Conservation (phyloP, 305 asterid genomes). For the Fraxinus latifolia region DNA sequence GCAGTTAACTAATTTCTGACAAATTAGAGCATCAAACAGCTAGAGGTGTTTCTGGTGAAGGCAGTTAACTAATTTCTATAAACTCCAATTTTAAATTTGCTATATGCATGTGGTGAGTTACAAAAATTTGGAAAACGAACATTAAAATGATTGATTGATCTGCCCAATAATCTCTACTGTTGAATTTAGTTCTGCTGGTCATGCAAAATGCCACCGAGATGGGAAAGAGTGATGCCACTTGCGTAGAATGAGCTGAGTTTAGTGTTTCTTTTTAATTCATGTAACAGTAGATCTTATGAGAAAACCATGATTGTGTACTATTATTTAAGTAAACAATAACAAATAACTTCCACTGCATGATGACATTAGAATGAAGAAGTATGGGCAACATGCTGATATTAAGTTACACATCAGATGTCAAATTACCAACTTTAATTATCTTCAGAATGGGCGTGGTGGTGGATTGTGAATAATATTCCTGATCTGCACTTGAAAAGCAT, state of each 20-base stretch:
- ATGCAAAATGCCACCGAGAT: constrained; percentile 4
- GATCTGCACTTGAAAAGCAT: constrained; percentile 10
- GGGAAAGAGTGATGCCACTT: constrained; percentile 2
- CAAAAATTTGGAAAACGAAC: not conserved
- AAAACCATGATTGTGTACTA: not conserved
- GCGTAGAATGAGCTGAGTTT: not conserved
- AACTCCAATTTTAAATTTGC: constrained; percentile 18
- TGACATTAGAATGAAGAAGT: not conserved
- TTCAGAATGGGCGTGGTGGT: constrained; percentile 5
- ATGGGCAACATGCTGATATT: constrained; percentile 4
- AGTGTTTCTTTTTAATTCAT: not conserved
- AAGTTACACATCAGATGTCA: constrained; percentile 6
- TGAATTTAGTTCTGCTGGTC: constrained; percentile 3
- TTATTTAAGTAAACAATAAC: not conserved
- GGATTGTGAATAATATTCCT: not conserved
- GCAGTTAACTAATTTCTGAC: not conserved
- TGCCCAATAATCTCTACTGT: constrained; percentile 3
- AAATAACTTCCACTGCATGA: constrained; percentile 10
- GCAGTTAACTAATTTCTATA: constrained; percentile 2
- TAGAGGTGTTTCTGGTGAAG: constrained; percentile 6
- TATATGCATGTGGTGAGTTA: constrained; percentile 16
- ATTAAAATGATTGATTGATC: constrained; percentile 4
- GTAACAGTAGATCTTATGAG: not conserved
- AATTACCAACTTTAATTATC: not conserved
- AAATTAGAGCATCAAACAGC: not conserved